These are phyloP conservation scores for Cadophora gregata DNA, from an alignment of 2,329 filamentous ascomycete species.

Conservation along the genomic window DNA sequence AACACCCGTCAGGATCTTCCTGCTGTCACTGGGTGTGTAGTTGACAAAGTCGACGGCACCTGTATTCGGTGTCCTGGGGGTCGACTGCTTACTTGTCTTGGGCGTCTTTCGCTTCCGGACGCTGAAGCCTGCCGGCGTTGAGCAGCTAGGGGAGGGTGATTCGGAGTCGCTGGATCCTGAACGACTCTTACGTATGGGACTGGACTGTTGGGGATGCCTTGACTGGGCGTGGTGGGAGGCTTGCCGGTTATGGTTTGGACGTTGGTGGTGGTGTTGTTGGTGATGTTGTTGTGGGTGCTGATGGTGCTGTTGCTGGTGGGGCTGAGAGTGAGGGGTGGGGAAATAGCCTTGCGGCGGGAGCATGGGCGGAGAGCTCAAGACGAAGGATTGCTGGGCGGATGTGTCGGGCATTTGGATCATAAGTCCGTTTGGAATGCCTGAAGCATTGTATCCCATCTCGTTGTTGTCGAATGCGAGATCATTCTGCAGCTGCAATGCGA, in stretches of 20 bases:
- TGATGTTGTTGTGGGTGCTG: neutral
- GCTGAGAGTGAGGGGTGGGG: constrained; percentile 12
- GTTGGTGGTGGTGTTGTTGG: constrained; percentile 24
- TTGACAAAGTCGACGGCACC: constrained; percentile 76
- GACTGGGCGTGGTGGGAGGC: constrained; percentile 28
- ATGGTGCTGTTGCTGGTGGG: constrained; percentile 19
- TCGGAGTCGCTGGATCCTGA: constrained; percentile 30
- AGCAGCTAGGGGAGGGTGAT: constrained; percentile 14
- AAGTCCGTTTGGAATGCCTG: constrained; percentile 36
- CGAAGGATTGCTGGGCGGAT: constrained; percentile 33
- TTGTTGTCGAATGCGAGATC: constrained; percentile 36
- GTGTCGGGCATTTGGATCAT: constrained; percentile 42
- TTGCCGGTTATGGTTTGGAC: constrained; percentile 8
- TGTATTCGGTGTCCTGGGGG: constrained; percentile 47
- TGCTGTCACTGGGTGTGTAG: constrained; percentile 81
- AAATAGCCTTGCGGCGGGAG: constrained; percentile 33
- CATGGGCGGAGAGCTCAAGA: constrained; percentile 33
- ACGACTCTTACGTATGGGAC: constrained; percentile 21
- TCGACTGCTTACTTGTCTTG: constrained; percentile 37
- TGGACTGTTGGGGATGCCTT: constrained; percentile 23
- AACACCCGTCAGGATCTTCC: constrained; percentile 84
- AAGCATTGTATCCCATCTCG: constrained; percentile 28
- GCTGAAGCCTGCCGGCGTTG: constrained; percentile 26
- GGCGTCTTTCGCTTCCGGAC: constrained; percentile 39
- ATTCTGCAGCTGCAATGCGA: constrained; percentile 42